Evolutionary conservation across 2,329 filamentous ascomycete species (phyloP).

Genomic region (Pyrenophora teres): DNA sequence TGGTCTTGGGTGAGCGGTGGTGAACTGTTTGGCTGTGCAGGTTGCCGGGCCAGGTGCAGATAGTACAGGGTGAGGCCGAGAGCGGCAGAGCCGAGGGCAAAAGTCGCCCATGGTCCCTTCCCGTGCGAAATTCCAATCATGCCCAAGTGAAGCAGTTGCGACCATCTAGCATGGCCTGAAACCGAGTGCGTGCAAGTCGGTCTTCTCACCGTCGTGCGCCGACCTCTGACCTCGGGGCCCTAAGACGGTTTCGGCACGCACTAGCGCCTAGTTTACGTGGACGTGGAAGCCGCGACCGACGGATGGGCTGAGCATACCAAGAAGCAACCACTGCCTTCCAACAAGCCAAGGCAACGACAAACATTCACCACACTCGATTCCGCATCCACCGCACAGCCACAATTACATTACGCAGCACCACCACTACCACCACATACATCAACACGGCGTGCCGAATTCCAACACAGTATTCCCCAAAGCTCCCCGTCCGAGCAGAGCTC

Average conservation of each 20-base stretch:
- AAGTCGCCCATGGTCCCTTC: constrained; percentile 30
- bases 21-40: constrained; percentile 11
- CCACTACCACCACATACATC: constrained; percentile 29
- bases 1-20: constrained; percentile 19
- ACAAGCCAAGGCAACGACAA: constrained; percentile 30
- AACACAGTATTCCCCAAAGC: constrained; percentile 11
- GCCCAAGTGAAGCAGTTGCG: constrained; percentile 23
- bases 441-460: constrained; percentile 10
- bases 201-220: constrained; percentile 20
- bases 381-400: constrained; percentile 37
- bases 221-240: constrained; percentile 15
- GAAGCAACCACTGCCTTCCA: constrained; percentile 13
- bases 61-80: constrained; percentile 29
- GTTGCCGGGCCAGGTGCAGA: constrained; percentile 15
- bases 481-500: constrained; percentile 29
- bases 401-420: constrained; percentile 32
- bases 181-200: constrained; percentile 28
- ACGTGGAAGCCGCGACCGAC: constrained; percentile 36
- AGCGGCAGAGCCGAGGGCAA: constrained; percentile 25
- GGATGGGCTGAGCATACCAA: constrained; percentile 23
- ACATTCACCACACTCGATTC: constrained; percentile 9
- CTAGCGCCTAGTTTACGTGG: constrained; percentile 38
- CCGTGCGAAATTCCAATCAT: constrained; percentile 8
- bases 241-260: constrained; percentile 35
- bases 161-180: constrained; percentile 24